Base-by-base conservation (phyloP, 2,329 filamentous ascomycete genomes). In the Cordyceps cicadae region DNA sequence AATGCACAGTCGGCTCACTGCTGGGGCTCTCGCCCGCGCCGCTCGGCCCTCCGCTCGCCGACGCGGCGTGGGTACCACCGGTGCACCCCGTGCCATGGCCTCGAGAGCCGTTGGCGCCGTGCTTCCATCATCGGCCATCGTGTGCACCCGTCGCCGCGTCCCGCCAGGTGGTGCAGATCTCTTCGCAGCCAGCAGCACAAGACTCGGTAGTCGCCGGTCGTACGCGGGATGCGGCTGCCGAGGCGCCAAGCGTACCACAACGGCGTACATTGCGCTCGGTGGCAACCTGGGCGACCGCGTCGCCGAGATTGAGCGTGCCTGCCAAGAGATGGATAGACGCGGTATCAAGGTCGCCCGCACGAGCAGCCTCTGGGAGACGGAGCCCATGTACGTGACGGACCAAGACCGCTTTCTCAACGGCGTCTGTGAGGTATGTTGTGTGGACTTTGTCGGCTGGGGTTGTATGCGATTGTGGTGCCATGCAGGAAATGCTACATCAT, bases 321-420 rank as follows among this genome's bases (percentile, higher is more conserved):
- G 92, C 71, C 79, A 79, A 50, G 83, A 88, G 70, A 91, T 99
- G 85, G 85, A 89, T 64, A 77, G 79, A 50, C 79, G 84, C 24
- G 86, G 85, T 39, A 90, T 97, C 70, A 83, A 76, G 58, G 82
- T 99, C 45, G 81, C 85, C 68, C 81, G 87, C 67, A 96, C 93
- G 0, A 97, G 93, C 72, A 88, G 86, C 63, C 79, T 99, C 3
- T 99, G 94, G 83, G 92, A 97, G 76, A 99, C 93, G 3, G 86
- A 90, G 67, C 91, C 94, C 24, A 99, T 99, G 94, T 99, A 99
- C 74, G 89, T 97, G 64, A 77, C 89, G 64, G 88, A 97, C 64
- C 94, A 99, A 72, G 86, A 87, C 64, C 83, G 84, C 34, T 99
- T 99, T 70, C 77, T 97, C 53, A 99, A 99, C 71, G 94, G 92